Percentiles rank a stretch among this genome's conserved stretches.
Conservation (phyloP, 345 rosid genomes). For the Lepidium didymum region DNA sequence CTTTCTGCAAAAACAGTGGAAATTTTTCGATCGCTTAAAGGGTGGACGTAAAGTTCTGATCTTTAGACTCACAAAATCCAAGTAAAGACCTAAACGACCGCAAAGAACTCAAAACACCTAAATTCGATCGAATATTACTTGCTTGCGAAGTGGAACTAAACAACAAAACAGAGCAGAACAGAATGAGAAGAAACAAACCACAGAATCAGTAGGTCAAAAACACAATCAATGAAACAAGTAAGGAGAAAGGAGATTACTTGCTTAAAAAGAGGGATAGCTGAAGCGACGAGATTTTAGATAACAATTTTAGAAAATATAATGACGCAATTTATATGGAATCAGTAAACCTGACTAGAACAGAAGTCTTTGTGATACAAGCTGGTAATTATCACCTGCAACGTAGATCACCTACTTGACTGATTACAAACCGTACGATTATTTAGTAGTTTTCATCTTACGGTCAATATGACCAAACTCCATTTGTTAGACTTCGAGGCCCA, state of each 20-base stretch:
- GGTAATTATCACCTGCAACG: not conserved
- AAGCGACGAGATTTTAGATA: slow-evolving; percentile 1
- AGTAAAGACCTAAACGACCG: not conserved
- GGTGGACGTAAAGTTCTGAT: slow-evolving; percentile 1
- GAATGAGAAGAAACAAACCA: not conserved
- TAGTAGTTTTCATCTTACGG: not conserved
- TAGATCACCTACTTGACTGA: not conserved
- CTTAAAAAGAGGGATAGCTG: slow-evolving; percentile 2
- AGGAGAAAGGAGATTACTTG: slow-evolving; percentile 18
- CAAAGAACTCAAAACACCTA: not conserved
- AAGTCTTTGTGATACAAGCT: not conserved
- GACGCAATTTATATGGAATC: slow-evolving; percentile 2
- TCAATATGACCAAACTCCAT: not conserved
- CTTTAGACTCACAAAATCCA: not conserved
- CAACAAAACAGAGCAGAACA: slow-evolving; percentile 7
- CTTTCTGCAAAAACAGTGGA: not conserved
- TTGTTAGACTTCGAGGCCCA: not conserved
- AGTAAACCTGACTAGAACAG: not conserved
- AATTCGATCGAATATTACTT: slow-evolving; percentile 2
- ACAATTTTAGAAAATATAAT: not conserved
- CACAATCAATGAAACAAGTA: not conserved
- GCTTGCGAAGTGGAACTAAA: not conserved
- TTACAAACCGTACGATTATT: not conserved
- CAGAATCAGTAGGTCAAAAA: not conserved
- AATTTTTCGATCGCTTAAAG: not conserved